Evolutionary conservation across 1,284 basidiomycete genomes (phyloP).

Genomic region (Cutaneotrichosporon curvatum): DNA sequence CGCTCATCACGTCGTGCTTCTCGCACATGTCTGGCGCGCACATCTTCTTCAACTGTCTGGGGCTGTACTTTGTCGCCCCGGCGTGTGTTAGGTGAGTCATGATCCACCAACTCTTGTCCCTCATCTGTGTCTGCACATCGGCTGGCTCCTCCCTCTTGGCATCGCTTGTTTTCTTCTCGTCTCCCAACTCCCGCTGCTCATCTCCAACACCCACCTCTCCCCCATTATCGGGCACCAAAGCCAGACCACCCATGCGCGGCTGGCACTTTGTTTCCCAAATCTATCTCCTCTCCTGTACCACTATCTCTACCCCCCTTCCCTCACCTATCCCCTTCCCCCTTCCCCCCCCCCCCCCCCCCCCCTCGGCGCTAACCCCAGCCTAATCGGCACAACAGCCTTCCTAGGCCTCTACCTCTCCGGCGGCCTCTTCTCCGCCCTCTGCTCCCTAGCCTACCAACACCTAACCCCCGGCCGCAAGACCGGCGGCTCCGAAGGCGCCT

Average conservation of each 20-base stretch:
- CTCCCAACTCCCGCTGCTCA: background rate
- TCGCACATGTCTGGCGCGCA: constrained; percentile 62
- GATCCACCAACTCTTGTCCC: too few relatives aligned
- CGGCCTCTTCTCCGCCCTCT: constrained; percentile 58
- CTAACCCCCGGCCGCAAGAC: background rate
- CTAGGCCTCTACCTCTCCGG: constrained; percentile 67
- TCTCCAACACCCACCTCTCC: background rate
- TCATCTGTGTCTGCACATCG: too few relatives aligned
- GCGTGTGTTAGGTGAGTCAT: constrained; percentile 52
- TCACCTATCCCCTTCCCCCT: too few relatives aligned
- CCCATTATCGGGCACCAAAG: too few relatives aligned
- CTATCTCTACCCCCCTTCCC: too few relatives aligned
- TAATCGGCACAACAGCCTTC: constrained; percentile 66
- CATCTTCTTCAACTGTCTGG: constrained; percentile 69
- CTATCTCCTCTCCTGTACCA: background rate
- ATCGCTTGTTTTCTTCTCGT: too few relatives aligned
- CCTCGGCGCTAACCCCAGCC: constrained; percentile 22
- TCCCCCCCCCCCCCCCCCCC: too few relatives aligned
- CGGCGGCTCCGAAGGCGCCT: constrained; percentile 53
- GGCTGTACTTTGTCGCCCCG: constrained; percentile 71
- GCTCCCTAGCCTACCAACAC: constrained; percentile 57
- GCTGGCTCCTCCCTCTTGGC: too few relatives aligned
- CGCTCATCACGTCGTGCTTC: constrained; percentile 65
- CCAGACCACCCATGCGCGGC: too few relatives aligned
- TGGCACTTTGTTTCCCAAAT: too few relatives aligned